These are phyloP conservation scores for Hortiboletus flavorubellus DNA, from an alignment of 768 basidiomycete genomes.

Conservation along the genomic window DNA sequence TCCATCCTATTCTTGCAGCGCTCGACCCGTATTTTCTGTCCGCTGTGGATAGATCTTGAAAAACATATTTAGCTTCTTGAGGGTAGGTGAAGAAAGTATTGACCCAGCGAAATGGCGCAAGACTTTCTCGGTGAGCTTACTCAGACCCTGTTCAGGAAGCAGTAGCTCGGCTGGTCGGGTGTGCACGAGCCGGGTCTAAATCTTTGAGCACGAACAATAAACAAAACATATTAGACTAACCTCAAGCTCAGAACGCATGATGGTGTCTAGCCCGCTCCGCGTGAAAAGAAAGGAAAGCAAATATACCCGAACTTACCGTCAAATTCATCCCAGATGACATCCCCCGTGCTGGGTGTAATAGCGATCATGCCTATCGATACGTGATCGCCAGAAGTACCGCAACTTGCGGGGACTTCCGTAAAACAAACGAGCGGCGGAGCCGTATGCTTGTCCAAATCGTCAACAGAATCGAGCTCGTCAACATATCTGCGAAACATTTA, in stretches of 20 bases:
- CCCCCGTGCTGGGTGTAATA: slow-evolving; percentile 85
- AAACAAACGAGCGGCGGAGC: slow-evolving; percentile 74
- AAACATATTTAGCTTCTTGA: slow-evolving; percentile 3
- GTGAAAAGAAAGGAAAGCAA: slow-evolving; percentile 2
- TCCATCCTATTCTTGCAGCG: slow-evolving; percentile 49
- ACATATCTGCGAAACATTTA: slow-evolving; percentile 58
- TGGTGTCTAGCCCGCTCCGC: slow-evolving; percentile 48
- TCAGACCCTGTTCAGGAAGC: slow-evolving; percentile 56
- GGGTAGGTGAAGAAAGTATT: slow-evolving; percentile 11
- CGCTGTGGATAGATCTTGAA: slow-evolving; percentile 37
- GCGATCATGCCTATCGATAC: slow-evolving; percentile 69
- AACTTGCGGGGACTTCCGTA: slow-evolving; percentile 43
- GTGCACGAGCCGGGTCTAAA: slow-evolving; percentile 83
- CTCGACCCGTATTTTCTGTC: slow-evolving; percentile 59
- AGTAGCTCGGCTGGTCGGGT: slow-evolving; percentile 80
- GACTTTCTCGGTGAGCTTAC: slow-evolving; percentile 71
- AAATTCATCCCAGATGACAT: slow-evolving; percentile 92
- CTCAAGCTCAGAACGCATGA: slow-evolving; percentile 89
- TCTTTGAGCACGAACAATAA: not conserved
- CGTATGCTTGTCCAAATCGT: slow-evolving; percentile 52
- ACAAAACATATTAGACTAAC: slow-evolving; percentile 34
- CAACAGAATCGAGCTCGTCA: slow-evolving; percentile 69
- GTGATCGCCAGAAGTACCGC: slow-evolving; percentile 22
- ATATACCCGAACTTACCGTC: slow-evolving; percentile 46
- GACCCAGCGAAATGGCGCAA: slow-evolving; percentile 69